These are phyloP conservation scores for Mytilinidion resinicola DNA, from an alignment of 495 filamentous ascomycete species.

Conservation along the genomic window DNA sequence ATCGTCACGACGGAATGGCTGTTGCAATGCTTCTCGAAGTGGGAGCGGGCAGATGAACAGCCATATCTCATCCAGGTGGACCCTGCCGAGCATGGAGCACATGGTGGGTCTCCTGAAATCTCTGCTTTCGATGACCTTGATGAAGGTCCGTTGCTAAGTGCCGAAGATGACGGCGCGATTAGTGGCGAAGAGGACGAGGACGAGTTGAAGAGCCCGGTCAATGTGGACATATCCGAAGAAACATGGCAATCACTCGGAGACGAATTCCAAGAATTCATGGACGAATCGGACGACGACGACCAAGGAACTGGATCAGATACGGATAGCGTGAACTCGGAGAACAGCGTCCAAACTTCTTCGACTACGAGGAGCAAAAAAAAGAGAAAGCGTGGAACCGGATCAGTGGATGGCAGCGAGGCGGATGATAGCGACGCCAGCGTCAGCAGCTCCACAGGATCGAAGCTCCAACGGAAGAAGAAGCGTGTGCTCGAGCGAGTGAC, in stretches of 20 bases:
- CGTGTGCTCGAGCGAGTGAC: conserved; percentile 34
- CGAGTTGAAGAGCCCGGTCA: conserved; percentile 47
- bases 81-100: conserved; percentile 15
- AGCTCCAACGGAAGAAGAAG: conserved; percentile 41
- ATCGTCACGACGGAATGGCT: conserved; percentile 92
- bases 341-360: conserved; percentile 2
- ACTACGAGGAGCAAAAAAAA: conserved; percentile 31
- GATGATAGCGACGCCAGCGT: conserved; percentile 47
- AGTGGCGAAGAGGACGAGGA: conserved; percentile 35
- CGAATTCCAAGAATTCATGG: conserved; percentile 70
- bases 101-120: not conserved
- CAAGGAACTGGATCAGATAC: conserved; percentile 35
- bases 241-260: conserved; percentile 61
- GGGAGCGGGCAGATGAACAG: conserved; percentile 66
- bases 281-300: conserved; percentile 39
- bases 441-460: conserved; percentile 44
- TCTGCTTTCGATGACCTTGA: conserved; percentile 22
- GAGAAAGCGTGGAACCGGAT: conserved; percentile 33
- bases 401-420: conserved; percentile 34
- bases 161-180: conserved; percentile 23
- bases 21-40: conserved; percentile 68
- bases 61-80: conserved; percentile 54
- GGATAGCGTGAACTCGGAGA: conserved; percentile 22
- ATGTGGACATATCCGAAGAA: conserved; percentile 41
- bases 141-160: conserved; percentile 15